Base-by-base conservation (phyloP, 768 basidiomycete genomes). In the Stropharia rugosoannulata region DNA sequence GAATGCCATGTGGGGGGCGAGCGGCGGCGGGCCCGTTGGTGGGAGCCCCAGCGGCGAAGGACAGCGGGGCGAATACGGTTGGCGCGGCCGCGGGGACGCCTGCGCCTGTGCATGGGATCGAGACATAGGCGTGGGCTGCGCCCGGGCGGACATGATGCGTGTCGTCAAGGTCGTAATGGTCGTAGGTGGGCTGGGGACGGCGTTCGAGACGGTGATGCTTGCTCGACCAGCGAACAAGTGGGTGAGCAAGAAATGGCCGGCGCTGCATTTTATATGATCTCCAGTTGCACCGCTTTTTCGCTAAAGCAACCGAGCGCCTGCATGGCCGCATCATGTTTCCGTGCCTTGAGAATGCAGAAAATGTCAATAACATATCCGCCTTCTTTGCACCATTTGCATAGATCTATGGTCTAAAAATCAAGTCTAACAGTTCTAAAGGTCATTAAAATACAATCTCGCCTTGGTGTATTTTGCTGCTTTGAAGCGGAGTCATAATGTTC, bases 221-320 rank as follows among this genome's bases (percentile, higher is more conserved):
- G 51, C 60, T 59, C 59, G 53, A 56, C 62, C 62, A 63, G 62
- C 62, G 62, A 63, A 63, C 57, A 56, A 52, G 54, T 44, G 49
- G 57, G 47, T 43, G 37, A 12, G 15, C 27, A 18, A 37, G 18
- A 49, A 27, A 44, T 48, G 29, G 12, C 18, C 43, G 40, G 19
- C 48, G 32, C 51, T 57, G 52, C 51, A 3, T 42, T 56, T 63
- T 63, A 63, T 63, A 56, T 22, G 56, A 51, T 58, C 52, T 45
- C 54, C 8, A 29, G 29, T 9, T 43, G 57, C 59, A 60, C 62
- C 55, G 56, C 59, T 58, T 60, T 60, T 10, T 35, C 44, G 16
- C 35, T 32, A 16, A 12, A 12, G n/a, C 35, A 47, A 32, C 47
- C 29, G 35, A 37, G 47, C 18, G 22, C 22, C n/a, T 22, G 22